Evolutionary conservation across 2,329 filamentous ascomycete genomes (phyloP).

Genomic region (Aspergillus ibericus): DNA sequence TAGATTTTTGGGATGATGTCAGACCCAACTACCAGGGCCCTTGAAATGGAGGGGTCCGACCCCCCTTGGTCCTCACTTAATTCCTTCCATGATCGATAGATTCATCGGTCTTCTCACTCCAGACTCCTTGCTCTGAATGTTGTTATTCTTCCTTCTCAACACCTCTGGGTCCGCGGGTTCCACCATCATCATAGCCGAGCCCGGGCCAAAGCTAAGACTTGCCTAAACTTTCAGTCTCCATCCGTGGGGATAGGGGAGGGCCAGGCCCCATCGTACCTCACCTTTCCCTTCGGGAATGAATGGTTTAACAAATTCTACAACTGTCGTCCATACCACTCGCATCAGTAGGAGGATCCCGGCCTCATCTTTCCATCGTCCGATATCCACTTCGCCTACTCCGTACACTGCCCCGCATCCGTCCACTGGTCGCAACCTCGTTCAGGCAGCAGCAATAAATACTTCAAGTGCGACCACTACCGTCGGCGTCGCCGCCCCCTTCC

Average conservation of each 20-base stretch:
- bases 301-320: neutral
- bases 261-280: neutral
- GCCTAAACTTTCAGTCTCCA: neutral
- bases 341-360: neutral
- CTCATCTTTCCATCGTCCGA: neutral
- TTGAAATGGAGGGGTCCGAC: neutral
- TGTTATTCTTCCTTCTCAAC: neutral
- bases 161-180: neutral
- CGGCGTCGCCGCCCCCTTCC: neutral
- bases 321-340: neutral
- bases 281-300: neutral
- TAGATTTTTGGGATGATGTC: neutral
- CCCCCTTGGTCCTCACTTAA: too few relatives aligned
- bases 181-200: neutral
- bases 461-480: neutral
- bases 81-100: neutral
- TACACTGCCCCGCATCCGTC: neutral
- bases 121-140: neutral
- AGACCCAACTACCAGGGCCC: neutral
- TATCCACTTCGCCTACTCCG: neutral
- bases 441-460: neutral
- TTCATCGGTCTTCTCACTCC: neutral
- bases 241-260: neutral
- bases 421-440: neutral
- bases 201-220: neutral